Percentiles rank a stretch among this genome's conserved stretches.
Evolutionary conservation across 768 basidiomycete species (phyloP).

Genomic region (Hygrophoropsis aurantiaca): DNA sequence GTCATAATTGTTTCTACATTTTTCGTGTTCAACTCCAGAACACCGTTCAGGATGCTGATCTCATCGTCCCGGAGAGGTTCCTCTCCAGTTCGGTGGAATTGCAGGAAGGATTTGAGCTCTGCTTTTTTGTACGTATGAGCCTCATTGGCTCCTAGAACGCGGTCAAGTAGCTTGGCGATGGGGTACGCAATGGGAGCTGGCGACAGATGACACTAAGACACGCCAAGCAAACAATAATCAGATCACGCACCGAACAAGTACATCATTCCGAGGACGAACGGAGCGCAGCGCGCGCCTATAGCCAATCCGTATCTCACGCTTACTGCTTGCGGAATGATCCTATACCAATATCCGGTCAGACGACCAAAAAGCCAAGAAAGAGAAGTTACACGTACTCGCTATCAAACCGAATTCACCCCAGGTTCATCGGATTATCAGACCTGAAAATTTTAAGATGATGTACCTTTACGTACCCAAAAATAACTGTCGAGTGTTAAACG

Average conservation of each 20-base stretch:
- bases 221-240: constrained; percentile 2
- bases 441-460: background rate
- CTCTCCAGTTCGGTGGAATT: constrained; percentile 75
- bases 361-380: background rate
- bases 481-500: constrained; percentile 44
- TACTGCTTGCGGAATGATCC: constrained; percentile 72
- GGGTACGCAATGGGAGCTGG: constrained; percentile 77
- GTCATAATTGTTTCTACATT: constrained; percentile 82
- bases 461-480: constrained; percentile 65
- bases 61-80: constrained; percentile 79
- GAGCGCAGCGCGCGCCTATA: constrained; percentile 78
- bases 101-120: constrained; percentile 74
- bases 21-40: constrained; percentile 75
- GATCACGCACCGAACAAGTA: constrained; percentile 45
- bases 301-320: constrained; percentile 76
- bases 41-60: constrained; percentile 78
- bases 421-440: background rate
- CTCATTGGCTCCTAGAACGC: constrained; percentile 73
- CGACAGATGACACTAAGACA: no score
- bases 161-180: constrained; percentile 73
- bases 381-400: constrained; percentile 34
- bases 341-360: constrained; percentile 19
- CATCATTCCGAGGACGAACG: constrained; percentile 74
- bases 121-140: constrained; percentile 80
- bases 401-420: constrained; percentile 18